Evolutionary conservation across 2,329 filamentous ascomycete genomes (phyloP), one percentile per base, ranked within the genome.

Genomic region (Fusarium mexicanum): DNA sequence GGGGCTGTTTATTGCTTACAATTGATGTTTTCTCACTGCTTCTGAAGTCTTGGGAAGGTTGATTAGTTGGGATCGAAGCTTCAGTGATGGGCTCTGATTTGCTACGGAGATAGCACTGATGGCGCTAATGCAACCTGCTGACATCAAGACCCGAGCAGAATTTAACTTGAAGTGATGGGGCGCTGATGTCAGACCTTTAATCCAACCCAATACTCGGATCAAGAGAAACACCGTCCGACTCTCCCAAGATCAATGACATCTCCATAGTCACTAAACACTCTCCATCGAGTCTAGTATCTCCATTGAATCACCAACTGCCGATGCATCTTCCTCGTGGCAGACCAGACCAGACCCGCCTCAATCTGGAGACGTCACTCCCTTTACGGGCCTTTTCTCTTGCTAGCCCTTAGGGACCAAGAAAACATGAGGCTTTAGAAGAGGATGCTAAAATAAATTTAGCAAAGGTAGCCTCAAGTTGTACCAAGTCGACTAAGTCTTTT

Each of bases 121-220:
- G 38, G 53, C 73, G 67, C 74, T 78, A 78, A 78, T 78, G 76
- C 76, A 73, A 71, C 59, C 53, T 71, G 76, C 67, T 73, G 68
- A 76, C 72, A 60, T 61, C 67, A 67, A 64, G 57, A 47, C 24
- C 72, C 50, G 53, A 50, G 12, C 43, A 70, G 38, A 57, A 35
- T 54, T 53, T 59, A 50, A 46, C 26, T 4, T 35, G 35, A 46
- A 40, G 22, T 35, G 53, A 61, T 37, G 43, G 33, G 58, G n/a
- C 24, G 11, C 58, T 67, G 71, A 69, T 69, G 71, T 74, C 72
- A 75, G 72, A 72, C 47, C 33, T 74, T 58, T 74, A 58, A 64
- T 61, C 41, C 10, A 31, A 53, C 46, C n/a, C 11, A 4, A 24
- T 31, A 7, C 44, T 54, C 33, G n/a, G 43, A 40, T 60, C 44